Base-by-base conservation (phyloP, 2,329 filamentous ascomycete genomes). In the Ceratocystis lukuohia region DNA sequence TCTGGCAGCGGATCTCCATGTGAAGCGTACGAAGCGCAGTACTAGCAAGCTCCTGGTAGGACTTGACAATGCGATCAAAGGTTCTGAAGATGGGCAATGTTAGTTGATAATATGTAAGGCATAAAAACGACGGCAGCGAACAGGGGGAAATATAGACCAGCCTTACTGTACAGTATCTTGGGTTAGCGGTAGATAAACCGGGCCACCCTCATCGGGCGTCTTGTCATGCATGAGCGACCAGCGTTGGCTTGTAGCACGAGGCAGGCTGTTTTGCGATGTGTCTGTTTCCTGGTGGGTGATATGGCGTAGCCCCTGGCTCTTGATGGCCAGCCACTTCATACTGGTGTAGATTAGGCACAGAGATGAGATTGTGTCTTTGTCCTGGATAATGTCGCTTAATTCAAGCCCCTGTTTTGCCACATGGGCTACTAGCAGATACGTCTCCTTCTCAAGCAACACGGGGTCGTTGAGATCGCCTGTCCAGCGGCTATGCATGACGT, bases 301-400 rank as follows among this genome's bases (percentile, higher is more conserved):
- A 72, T 93, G 87, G 53, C 94, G 84, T 65, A 99, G 80, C 67
- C 89, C 81, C n/a, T 82, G 79, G 53, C 96, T 85, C 76, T 93
- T 94, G 71, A 87, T 87, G 22, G 89, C 86, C 45, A 99, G 84
- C 94, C 94, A 99, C 79, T 95, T 94, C 91, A 97, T 96, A 78
- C 92, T 96, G 62, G 92, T 96, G 75, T 96, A 95, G 45, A 99
- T 79, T 48, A 96, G 82, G 71, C 92, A 96, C 3, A 99, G 78
- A 3, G 88, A 88, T 56, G 88, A 85, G 33, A 97, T 87, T 3
- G 87, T 88, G 74, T 97, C 95, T 30, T 89, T 86, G 72, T 97
- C 92, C 56, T 88, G 87, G 69, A 97, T 92, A 62, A 96, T 87
- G 74, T 97, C 93, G 70, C 87, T 87, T 64, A 88, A 81, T 69